phyloP scores from a whole-genome alignment of 1,284 basidiomycete species.

The Trametes polyzona region DNA sequence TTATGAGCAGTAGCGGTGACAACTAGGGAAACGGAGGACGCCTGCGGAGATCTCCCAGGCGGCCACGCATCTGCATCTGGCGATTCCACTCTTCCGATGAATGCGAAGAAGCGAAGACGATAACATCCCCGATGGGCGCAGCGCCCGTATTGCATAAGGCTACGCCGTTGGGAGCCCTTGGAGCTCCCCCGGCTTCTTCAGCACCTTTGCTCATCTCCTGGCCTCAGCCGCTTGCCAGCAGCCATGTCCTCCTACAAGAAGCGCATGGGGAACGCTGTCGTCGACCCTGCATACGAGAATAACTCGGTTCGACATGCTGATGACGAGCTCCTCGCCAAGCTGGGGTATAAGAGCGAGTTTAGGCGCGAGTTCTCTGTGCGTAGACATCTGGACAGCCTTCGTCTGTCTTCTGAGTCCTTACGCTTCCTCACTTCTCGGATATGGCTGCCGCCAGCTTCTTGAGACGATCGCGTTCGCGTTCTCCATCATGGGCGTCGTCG shows the following conservation, averaged over 20 bases:
- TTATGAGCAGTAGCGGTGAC: too few species aligned
- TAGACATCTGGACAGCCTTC: neutral
- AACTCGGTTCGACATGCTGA: slow-evolving; percentile 47
- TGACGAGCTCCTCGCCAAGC: slow-evolving; percentile 58
- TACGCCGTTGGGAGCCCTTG: neutral
- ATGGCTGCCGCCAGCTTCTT: slow-evolving; percentile 53
- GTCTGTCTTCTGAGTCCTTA: neutral
- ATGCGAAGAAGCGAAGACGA: neutral
- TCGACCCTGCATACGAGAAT: slow-evolving; percentile 17
- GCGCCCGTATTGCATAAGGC: slow-evolving; percentile 11
- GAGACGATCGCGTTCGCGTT: slow-evolving; percentile 73
- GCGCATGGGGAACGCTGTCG: slow-evolving; percentile 4
- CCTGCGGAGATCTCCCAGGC: slow-evolving; percentile 6
- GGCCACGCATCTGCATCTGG: neutral
- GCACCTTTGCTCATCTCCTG: slow-evolving; percentile 1
- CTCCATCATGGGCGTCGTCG: slow-evolving; percentile 77
- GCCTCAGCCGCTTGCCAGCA: neutral
- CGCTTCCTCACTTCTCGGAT: neutral
- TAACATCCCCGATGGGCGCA: neutral
- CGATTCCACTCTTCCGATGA: neutral
- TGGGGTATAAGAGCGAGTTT: slow-evolving; percentile 80
- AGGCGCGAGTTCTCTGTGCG: slow-evolving; percentile 75
- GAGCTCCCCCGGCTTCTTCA: slow-evolving; percentile 2
- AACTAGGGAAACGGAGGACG: too few species aligned
- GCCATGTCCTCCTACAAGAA: slow-evolving; percentile 2